Percentiles rank a stretch among this genome's conserved stretches.
Evolutionary conservation across 169 alveolate genomes (phyloP).

Genomic region (Plasmodium cynomolgi): DNA sequence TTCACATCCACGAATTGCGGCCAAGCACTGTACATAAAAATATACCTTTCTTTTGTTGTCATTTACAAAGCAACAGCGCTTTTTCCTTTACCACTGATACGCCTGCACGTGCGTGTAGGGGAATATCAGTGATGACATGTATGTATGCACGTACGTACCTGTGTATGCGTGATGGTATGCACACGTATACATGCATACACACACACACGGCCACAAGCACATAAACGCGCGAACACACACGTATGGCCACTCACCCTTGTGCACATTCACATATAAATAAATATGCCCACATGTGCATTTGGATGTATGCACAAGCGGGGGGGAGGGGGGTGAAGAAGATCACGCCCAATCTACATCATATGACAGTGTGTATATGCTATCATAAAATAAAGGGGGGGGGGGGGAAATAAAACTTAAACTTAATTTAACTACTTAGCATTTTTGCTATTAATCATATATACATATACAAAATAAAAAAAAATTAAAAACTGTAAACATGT

Average conservation of each 20-base stretch:
- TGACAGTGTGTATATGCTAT: neutral
- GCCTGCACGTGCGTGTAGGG: neutral
- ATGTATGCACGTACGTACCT: neutral
- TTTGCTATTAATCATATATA: slow-evolving; percentile 16
- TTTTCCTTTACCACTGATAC: neutral
- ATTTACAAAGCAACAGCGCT: neutral
- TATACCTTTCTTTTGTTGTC: neutral
- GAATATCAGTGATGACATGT: neutral
- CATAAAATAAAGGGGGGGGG: neutral
- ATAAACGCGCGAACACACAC: neutral
- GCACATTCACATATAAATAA: neutral
- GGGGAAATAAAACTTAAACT: neutral
- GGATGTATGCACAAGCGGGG: neutral
- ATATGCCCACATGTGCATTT: neutral
- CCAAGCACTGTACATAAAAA: neutral
- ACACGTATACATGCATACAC: neutral
- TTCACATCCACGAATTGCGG: neutral
- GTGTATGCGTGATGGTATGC: neutral
- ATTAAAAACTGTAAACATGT: neutral
- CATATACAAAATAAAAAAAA: slow-evolving; percentile 1
- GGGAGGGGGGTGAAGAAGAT: too few relatives aligned
- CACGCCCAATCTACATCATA: neutral
- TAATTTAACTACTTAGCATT: neutral
- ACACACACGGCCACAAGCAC: neutral
- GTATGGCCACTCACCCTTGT: neutral